phyloP scores from a whole-genome alignment of 352 stramenopile species.

The Aphanomyces stellatus region DNA sequence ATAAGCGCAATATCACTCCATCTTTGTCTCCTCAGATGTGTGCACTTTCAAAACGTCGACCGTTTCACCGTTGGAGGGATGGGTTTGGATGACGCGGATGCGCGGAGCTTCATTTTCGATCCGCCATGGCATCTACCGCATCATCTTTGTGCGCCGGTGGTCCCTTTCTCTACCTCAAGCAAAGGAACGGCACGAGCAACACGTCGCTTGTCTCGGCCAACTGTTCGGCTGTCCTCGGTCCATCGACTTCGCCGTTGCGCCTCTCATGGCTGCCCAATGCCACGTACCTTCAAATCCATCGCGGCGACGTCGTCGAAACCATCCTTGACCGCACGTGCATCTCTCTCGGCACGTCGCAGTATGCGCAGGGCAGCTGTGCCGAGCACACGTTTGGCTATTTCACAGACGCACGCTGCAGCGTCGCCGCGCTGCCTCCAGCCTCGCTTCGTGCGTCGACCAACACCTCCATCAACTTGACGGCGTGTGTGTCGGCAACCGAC shows the following conservation, averaged over 20 bases:
- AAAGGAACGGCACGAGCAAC: background rate
- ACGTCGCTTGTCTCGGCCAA: background rate
- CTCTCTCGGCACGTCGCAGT: background rate
- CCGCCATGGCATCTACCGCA: background rate
- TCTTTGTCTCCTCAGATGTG: background rate
- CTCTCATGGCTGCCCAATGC: background rate
- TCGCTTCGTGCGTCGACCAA: background rate
- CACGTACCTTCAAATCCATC: constrained; percentile 3
- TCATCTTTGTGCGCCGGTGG: background rate
- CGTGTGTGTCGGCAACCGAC: background rate
- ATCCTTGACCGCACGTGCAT: background rate
- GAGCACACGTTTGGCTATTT: background rate
- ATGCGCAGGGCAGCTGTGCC: background rate
- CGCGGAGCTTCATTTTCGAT: too few species aligned
- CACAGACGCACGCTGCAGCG: background rate
- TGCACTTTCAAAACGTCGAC: background rate
- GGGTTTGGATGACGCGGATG: too few species aligned
- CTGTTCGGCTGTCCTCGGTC: too few species aligned
- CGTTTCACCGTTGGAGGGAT: too few species aligned
- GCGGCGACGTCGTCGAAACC: background rate
- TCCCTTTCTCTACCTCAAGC: background rate
- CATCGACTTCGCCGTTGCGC: too few species aligned
- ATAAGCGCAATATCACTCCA: background rate
- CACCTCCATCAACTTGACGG: background rate
- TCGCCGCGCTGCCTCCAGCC: background rate